Percentiles rank a stretch among this genome's conserved stretches.
phyloP scores from a whole-genome alignment of 768 basidiomycete species.

The Phaffia australis region DNA sequence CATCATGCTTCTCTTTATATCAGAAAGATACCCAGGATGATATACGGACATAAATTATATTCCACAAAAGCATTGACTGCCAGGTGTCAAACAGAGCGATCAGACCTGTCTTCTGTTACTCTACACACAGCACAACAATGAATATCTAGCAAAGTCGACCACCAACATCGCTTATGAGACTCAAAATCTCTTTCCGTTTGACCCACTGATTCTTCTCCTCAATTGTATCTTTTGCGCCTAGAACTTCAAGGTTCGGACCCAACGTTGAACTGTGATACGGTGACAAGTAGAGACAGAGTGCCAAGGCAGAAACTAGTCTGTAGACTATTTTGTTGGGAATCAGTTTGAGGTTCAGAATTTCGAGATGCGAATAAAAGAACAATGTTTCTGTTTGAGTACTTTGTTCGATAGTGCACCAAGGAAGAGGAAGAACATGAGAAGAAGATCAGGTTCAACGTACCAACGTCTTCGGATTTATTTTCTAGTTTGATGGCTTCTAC shows the following conservation, averaged over 20 bases:
- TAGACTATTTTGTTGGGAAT: constrained; percentile 48
- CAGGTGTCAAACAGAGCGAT: too few relatives aligned
- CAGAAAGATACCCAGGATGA: too few relatives aligned
- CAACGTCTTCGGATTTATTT: constrained; percentile 63
- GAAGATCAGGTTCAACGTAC: constrained; percentile 44
- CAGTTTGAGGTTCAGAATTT: not conserved
- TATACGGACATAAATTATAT: too few relatives aligned
- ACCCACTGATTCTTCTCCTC: constrained; percentile 45
- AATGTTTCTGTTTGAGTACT: too few relatives aligned
- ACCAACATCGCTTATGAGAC: constrained; percentile 11
- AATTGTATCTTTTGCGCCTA: constrained; percentile 48
- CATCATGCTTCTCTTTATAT: too few relatives aligned
- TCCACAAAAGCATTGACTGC: too few relatives aligned
- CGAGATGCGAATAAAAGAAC: not conserved
- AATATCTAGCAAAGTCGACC: constrained; percentile 5
- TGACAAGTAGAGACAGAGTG: constrained; percentile 61
- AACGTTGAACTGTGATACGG: constrained; percentile 54
- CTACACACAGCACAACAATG: too few relatives aligned
- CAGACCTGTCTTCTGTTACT: too few relatives aligned
- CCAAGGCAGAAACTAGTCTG: constrained; percentile 67
- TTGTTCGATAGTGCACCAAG: not conserved
- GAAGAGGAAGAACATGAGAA: not conserved
- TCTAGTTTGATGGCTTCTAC: constrained; percentile 67
- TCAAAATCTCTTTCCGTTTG: constrained; percentile 43
- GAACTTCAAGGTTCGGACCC: constrained; percentile 53